A percentile compares a stretch with the other conserved stretches of the same genome.
Evolutionary conservation across 1,284 basidiomycete species (phyloP).

Genomic region (Anthracocystis setariae): DNA sequence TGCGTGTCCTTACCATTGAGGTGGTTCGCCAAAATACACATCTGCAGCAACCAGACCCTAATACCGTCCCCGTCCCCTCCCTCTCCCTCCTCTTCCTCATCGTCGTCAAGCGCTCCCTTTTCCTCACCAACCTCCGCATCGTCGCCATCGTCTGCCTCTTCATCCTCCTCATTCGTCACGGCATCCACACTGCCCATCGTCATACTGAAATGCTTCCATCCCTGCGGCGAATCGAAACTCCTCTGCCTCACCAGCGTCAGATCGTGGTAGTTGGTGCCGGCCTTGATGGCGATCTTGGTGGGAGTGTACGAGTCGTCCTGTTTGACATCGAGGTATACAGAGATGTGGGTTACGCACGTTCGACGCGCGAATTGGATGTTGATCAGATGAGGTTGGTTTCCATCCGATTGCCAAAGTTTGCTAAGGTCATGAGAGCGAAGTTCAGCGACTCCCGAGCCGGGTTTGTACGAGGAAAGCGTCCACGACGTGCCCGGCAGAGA

Average conservation of each 20-base stretch:
- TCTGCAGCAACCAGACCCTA: conserved; percentile 82
- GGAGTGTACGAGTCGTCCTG: conserved; percentile 98
- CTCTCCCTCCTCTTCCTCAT: conserved; percentile 75
- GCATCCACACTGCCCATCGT: conserved; percentile 73
- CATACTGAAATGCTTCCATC: conserved; percentile 88
- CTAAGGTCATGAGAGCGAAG: conserved; percentile 86
- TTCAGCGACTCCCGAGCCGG: conserved; percentile 93
- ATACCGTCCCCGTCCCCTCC: conserved; percentile 38
- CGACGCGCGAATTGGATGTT: conserved; percentile 92
- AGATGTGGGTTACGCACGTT: conserved; percentile 86
- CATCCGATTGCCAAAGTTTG: conserved; percentile 99
- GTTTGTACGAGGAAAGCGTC: conserved; percentile 97
- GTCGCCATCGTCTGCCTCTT: conserved; percentile 69
- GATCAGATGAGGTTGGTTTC: conserved; percentile 94
- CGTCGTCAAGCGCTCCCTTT: conserved; percentile 64
- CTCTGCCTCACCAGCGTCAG: conserved; percentile 77
- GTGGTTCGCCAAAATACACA: conserved; percentile 91
- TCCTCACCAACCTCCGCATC: not conserved
- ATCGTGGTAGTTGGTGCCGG: conserved; percentile 90
- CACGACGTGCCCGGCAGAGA: conserved; percentile 76
- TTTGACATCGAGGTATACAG: conserved; percentile 84
- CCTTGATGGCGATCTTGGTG: conserved; percentile 85
- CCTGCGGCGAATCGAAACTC: conserved; percentile 74
- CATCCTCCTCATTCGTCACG: conserved; percentile 75
- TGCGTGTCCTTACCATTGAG: conserved; percentile 99